A percentile compares a stretch with the other conserved stretches of the same genome.
These are phyloP conservation scores for Auriscalpium vulgare DNA, from an alignment of 768 basidiomycete genomes.

Conservation along the genomic window DNA sequence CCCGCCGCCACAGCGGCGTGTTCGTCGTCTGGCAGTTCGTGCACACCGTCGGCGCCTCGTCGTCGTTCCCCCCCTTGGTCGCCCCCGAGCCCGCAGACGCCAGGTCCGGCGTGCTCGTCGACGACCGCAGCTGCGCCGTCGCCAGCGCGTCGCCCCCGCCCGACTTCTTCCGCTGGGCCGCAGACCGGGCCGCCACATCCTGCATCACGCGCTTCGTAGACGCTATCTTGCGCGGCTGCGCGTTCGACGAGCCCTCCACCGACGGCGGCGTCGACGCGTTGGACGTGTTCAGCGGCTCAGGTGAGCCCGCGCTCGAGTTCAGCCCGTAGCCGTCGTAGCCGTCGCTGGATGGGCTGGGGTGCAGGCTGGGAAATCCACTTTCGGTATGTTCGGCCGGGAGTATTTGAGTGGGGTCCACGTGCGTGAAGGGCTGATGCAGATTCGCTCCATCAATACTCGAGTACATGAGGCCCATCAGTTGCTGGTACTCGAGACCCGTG, in stretches of 20 bases:
- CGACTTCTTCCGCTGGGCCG: constrained; percentile 41
- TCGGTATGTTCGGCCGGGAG: constrained; percentile 36
- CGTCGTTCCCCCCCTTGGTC: constrained; percentile 53
- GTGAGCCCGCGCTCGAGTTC: constrained; percentile 64
- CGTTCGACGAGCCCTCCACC: constrained; percentile 36
- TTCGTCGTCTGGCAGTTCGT: constrained; percentile 95
- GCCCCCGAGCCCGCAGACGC: constrained; percentile 26
- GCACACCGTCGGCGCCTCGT: constrained; percentile 73
- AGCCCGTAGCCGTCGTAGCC: constrained; percentile 52
- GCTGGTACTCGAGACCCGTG: constrained; percentile 48
- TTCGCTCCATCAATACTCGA: constrained; percentile 39
- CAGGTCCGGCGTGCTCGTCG: constrained; percentile 64
- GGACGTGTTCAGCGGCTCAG: constrained; percentile 62
- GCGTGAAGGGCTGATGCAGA: constrained; percentile 48
- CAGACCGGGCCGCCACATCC: constrained; percentile 27
- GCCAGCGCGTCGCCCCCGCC: constrained; percentile 14
- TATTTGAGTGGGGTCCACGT: constrained; percentile 92
- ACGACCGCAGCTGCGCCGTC: constrained; percentile 34
- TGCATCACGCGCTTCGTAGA: constrained; percentile 54
- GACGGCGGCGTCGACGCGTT: constrained; percentile 72
- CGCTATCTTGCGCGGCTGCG: constrained; percentile 49
- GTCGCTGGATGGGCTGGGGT: constrained; percentile 76
- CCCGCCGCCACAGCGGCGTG: constrained; percentile 87
- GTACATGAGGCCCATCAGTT: constrained; percentile 61
- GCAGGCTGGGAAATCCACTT: constrained; percentile 43